Percentiles rank a stretch among this genome's conserved stretches.
Conservation (phyloP, 306 rosid genomes). For the Luffa aegyptiaca region DNA sequence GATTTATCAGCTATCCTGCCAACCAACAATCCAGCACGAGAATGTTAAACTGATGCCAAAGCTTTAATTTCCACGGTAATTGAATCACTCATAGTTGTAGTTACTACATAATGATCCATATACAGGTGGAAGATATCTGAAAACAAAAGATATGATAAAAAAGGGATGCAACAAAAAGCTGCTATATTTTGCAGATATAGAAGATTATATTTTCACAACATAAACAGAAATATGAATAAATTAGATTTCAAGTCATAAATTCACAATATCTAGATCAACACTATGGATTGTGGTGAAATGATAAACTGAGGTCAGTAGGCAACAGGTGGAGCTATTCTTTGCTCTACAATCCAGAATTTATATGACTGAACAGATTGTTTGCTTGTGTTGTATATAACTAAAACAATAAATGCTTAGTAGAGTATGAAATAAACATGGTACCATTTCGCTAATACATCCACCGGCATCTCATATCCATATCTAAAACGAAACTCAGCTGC, state of each 20-base stretch:
- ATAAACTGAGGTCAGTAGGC: neutral
- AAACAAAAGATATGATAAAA: neutral
- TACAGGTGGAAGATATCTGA: neutral
- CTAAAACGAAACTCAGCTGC: slow-evolving; percentile 92
- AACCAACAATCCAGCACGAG: neutral
- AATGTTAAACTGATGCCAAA: neutral
- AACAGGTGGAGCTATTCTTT: neutral
- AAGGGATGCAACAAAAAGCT: neutral
- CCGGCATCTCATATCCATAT: slow-evolving; percentile 93
- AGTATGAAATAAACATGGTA: slow-evolving; percentile 9
- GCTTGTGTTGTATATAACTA: neutral
- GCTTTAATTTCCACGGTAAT: neutral
- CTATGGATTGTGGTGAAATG: neutral
- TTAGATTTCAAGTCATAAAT: neutral
- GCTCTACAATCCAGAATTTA: neutral
- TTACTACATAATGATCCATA: neutral
- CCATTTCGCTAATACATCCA: slow-evolving; percentile 79
- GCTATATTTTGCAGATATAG: neutral
- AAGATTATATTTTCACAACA: neutral
- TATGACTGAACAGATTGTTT: neutral
- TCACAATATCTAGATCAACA: neutral
- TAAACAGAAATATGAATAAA: neutral
- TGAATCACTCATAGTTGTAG: neutral
- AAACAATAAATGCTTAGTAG: neutral
- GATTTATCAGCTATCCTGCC: slow-evolving; percentile 94